These are phyloP conservation scores for Penicillium palitans DNA, from an alignment of 2,329 filamentous ascomycete species.

Conservation along the genomic window DNA sequence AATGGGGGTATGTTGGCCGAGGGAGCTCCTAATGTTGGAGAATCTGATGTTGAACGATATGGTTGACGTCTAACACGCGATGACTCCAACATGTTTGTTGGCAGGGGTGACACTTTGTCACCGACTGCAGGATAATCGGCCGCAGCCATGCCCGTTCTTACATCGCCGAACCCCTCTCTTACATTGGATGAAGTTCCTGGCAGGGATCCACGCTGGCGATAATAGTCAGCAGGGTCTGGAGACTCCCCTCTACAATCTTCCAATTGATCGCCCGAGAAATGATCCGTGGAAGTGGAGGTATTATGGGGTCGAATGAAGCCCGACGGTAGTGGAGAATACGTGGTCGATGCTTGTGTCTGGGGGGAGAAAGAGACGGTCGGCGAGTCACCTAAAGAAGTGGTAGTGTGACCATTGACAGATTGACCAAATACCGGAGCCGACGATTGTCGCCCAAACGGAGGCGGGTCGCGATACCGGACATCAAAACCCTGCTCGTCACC, in stretches of 20 bases:
- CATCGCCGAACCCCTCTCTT: conserved; percentile 20
- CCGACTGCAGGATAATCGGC: conserved; percentile 18
- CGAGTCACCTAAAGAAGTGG: conserved; percentile 30
- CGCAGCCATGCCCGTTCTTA: conserved; percentile 23
- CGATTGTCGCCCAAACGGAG: conserved; percentile 35
- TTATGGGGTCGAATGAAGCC: conserved; percentile 19
- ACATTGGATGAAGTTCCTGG: conserved; percentile 31
- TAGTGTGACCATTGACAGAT: conserved; percentile 8
- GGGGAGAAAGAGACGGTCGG: conserved; percentile 29
- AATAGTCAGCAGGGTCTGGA: conserved; percentile 54
- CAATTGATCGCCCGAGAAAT: conserved; percentile 23
- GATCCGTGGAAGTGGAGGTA: conserved; percentile 17
- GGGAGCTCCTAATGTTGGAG: conserved; percentile 22
- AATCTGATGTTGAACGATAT: conserved; percentile 37
- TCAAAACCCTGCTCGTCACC: conserved; percentile 44
- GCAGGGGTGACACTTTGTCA: conserved; percentile 28
- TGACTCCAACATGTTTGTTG: conserved; percentile 27
- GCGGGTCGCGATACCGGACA: conserved; percentile 33
- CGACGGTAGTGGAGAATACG: conserved; percentile 29
- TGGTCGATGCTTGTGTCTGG: conserved; percentile 25
- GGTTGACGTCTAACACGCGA: conserved; percentile 27
- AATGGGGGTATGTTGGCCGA: conserved; percentile 19
- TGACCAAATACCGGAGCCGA: conserved; percentile 27
- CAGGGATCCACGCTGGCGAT: conserved; percentile 45
- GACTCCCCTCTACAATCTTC: conserved; percentile 26